Percentiles rank a stretch among this genome's conserved stretches.
Conservation (phyloP, 306 rosid genomes). For the Trifolium repens region DNA sequence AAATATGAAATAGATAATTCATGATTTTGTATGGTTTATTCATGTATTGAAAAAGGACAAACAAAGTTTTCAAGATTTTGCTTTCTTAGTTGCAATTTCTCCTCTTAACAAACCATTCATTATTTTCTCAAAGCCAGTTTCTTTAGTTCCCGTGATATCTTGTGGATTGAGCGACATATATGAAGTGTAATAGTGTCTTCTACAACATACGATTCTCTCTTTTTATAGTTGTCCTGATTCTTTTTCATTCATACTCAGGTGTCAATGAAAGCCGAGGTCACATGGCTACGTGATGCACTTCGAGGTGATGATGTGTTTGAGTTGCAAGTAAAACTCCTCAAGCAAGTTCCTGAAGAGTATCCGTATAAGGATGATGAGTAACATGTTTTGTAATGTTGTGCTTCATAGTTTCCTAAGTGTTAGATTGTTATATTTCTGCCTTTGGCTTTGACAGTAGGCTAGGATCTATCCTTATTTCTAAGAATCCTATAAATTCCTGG, state of each 20-base stretch:
- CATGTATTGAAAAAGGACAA: background rate
- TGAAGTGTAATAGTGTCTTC: background rate
- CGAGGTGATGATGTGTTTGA: constrained; percentile 92
- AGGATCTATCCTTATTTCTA: constrained; percentile 26
- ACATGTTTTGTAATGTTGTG: constrained; percentile 34
- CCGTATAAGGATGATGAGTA: constrained; percentile 97
- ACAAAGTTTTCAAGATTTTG: constrained; percentile 16
- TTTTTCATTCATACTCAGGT: constrained; percentile 56
- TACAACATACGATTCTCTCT: background rate
- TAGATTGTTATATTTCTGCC: constrained; percentile 38
- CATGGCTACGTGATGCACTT: constrained; percentile 89
- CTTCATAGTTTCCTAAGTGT: constrained; percentile 24
- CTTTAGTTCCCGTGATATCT: background rate
- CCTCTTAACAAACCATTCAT: constrained; percentile 3
- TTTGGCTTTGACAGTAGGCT: constrained; percentile 14
- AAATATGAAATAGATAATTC: constrained; percentile 19
- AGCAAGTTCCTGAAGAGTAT: constrained; percentile 97
- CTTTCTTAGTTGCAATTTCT: background rate
- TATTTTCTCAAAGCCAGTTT: background rate
- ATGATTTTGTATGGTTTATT: constrained; percentile 15
- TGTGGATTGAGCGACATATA: background rate
- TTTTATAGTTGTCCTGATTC: constrained; percentile 5
- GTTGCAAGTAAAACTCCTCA: constrained; percentile 89
- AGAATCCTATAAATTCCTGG: constrained; percentile 1
- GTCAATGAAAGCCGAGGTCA: constrained; percentile 95